phyloP scores from a whole-genome alignment of 2,329 filamentous ascomycete species.

The Delphinella strobiligena region DNA sequence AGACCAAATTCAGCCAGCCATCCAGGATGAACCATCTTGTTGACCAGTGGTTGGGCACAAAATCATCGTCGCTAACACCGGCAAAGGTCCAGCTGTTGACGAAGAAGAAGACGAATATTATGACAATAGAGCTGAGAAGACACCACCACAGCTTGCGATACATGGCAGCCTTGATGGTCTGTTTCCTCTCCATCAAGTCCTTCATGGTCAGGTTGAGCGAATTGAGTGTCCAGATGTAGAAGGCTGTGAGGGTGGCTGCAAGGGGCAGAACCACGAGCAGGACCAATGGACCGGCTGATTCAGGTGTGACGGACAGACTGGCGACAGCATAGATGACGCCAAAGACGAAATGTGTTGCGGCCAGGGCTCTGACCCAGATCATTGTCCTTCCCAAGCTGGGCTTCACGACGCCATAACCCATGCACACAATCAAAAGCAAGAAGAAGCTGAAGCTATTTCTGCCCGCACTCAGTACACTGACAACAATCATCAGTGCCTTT shows the following conservation, averaged over 20 bases:
- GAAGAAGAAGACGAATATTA: conserved; percentile 98
- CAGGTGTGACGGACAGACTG: conserved; percentile 77
- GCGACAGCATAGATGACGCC: conserved; percentile 87
- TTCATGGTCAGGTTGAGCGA: conserved; percentile 91
- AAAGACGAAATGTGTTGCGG: conserved; percentile 87
- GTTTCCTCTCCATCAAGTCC: conserved; percentile 87
- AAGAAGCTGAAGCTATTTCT: conserved; percentile 99
- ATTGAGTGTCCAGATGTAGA: conserved; percentile 98
- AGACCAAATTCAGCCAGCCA: conserved; percentile 94
- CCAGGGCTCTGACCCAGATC: conserved; percentile 84
- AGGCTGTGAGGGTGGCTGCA: conserved; percentile 82
- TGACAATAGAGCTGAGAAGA: conserved; percentile 79
- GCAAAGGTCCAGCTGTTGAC: conserved; percentile 95
- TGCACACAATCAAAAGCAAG: conserved; percentile 91
- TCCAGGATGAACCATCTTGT: conserved; percentile 94
- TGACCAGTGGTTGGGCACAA: conserved; percentile 95
- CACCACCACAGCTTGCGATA: conserved; percentile 99
- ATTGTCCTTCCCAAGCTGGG: conserved; percentile 83
- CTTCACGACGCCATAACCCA: conserved; percentile 98
- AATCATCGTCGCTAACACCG: conserved; percentile 70
- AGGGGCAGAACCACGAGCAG: conserved; percentile 88
- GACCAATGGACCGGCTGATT: conserved; percentile 78
- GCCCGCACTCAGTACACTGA: conserved; percentile 85
- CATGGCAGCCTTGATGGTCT: conserved; percentile 87
- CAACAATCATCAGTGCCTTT: conserved; percentile 77